Evolutionary conservation across 495 filamentous ascomycete genomes (phyloP).

Genomic region (Staphylotrichum tortipilum): DNA sequence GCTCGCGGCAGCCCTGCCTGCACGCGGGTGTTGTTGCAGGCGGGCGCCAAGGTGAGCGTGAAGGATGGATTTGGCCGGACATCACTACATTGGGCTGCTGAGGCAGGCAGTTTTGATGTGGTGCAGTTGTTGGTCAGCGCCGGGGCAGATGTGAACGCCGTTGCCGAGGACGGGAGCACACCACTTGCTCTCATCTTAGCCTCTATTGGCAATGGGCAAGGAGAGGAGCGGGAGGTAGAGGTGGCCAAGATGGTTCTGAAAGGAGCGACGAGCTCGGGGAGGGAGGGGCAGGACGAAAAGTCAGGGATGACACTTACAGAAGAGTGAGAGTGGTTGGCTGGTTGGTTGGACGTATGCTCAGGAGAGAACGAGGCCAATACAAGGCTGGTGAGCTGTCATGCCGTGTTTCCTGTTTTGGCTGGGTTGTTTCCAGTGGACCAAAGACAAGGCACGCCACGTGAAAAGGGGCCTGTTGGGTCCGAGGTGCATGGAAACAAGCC

Average conservation of each 20-base stretch:
- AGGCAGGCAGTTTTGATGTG: constrained; percentile 3
- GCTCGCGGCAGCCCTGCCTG: constrained; percentile 4
- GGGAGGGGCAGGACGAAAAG: too few relatives aligned
- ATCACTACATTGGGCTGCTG: constrained; percentile 15
- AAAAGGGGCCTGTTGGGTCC: too few relatives aligned
- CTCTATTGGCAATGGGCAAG: not conserved
- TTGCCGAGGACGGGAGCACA: constrained; percentile 8
- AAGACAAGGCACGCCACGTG: too few relatives aligned
- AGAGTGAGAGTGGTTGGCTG: too few relatives aligned
- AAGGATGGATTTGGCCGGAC: constrained; percentile 11
- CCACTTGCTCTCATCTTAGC: not conserved
- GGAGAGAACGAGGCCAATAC: too few relatives aligned
- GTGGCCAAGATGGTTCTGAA: not conserved
- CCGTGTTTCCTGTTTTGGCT: too few relatives aligned
- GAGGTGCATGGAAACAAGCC: too few relatives aligned
- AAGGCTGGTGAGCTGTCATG: too few relatives aligned
- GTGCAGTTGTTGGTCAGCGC: constrained; percentile 10
- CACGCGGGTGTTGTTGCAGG: constrained; percentile 3
- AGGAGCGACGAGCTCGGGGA: too few relatives aligned
- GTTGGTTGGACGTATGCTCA: too few relatives aligned
- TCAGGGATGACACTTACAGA: too few relatives aligned
- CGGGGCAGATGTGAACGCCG: not conserved
- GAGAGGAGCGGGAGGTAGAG: not conserved
- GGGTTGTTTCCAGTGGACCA: too few relatives aligned
- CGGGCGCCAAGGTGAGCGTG: constrained; percentile 1